Conservation (phyloP, 768 basidiomycete species). For the Paxillus ammoniavirescens region DNA sequence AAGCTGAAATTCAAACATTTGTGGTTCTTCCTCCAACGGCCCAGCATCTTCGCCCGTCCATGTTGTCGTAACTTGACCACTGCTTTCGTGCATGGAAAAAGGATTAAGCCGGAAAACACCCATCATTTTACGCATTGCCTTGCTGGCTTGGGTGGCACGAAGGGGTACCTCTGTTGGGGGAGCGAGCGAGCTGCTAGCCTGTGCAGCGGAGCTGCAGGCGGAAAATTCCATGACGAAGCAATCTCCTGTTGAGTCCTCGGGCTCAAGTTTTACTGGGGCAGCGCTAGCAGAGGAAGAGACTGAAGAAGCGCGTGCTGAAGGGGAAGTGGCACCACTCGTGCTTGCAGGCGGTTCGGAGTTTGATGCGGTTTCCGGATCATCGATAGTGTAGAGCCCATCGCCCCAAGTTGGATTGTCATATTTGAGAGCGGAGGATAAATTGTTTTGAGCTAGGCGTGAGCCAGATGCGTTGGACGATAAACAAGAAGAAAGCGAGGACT, state of each 20-base stretch:
- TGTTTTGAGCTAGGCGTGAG: constrained; percentile 14
- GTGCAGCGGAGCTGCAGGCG: constrained; percentile 24
- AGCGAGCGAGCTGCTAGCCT: constrained; percentile 40
- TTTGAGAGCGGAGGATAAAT: constrained; percentile 19
- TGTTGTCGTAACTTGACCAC: constrained; percentile 39
- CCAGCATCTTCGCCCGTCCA: constrained; percentile 54
- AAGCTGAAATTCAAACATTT: constrained; percentile 67
- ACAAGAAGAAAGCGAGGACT: constrained; percentile 15
- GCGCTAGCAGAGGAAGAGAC: constrained; percentile 29
- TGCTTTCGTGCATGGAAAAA: constrained; percentile 62
- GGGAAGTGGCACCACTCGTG: constrained; percentile 32
- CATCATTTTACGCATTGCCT: constrained; percentile 76
- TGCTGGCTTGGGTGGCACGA: constrained; percentile 70
- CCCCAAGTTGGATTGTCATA: constrained; percentile 29
- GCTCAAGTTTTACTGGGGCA: constrained; percentile 31
- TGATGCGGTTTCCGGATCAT: constrained; percentile 32
- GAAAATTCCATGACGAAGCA: constrained; percentile 38
- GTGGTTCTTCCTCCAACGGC: constrained; percentile 59
- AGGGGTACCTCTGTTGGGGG: constrained; percentile 69
- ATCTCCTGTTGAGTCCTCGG: constrained; percentile 25
- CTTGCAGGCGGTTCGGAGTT: constrained; percentile 34
- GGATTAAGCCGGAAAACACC: constrained; percentile 74
- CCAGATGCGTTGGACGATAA: constrained; percentile 15
- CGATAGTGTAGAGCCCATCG: constrained; percentile 32
- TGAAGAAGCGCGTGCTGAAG: constrained; percentile 35